Conservation (phyloP, 768 basidiomycete genomes). For the Tylopilus sp. region DNA sequence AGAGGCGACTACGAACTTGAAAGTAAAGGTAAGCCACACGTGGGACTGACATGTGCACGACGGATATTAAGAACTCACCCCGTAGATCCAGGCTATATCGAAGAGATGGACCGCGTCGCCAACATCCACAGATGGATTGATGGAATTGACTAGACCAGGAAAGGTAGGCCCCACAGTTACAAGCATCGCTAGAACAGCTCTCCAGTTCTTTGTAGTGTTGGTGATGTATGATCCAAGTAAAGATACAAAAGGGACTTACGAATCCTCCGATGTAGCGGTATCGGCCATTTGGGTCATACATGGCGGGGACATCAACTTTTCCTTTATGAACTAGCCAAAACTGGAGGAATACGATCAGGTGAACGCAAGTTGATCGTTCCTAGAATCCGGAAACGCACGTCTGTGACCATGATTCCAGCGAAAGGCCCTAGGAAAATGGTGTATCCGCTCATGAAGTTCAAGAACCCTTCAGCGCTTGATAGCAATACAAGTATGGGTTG, state of each 20-base stretch:
- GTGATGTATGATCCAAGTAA: too few species aligned
- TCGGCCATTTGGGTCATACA: constrained; percentile 76
- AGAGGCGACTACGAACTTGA: constrained; percentile 24
- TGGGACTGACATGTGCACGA: neutral
- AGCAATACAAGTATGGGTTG: neutral
- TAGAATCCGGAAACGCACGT: constrained; percentile 45
- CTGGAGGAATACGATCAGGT: constrained; percentile 30
- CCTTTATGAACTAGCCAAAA: constrained; percentile 76
- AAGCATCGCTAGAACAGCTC: constrained; percentile 67
- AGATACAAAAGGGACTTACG: too few species aligned
- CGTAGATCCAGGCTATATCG: constrained; percentile 74
- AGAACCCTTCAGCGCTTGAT: constrained; percentile 57
- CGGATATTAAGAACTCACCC: constrained; percentile 41
- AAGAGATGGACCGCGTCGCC: constrained; percentile 57
- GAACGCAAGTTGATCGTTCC: neutral
- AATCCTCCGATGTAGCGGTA: constrained; percentile 77
- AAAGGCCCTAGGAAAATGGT: constrained; percentile 86
- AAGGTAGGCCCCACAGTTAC: constrained; percentile 68
- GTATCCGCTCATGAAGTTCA: constrained; percentile 81
- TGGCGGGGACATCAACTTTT: constrained; percentile 75
- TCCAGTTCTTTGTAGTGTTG: constrained; percentile 63
- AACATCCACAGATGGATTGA: constrained; percentile 61
- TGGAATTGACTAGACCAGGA: constrained; percentile 73
- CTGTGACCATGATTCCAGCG: constrained; percentile 66
- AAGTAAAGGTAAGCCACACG: neutral